Evolutionary conservation across 805 yeast species (phyloP).

Genomic region (Wickerhamomyces mucosus): DNA sequence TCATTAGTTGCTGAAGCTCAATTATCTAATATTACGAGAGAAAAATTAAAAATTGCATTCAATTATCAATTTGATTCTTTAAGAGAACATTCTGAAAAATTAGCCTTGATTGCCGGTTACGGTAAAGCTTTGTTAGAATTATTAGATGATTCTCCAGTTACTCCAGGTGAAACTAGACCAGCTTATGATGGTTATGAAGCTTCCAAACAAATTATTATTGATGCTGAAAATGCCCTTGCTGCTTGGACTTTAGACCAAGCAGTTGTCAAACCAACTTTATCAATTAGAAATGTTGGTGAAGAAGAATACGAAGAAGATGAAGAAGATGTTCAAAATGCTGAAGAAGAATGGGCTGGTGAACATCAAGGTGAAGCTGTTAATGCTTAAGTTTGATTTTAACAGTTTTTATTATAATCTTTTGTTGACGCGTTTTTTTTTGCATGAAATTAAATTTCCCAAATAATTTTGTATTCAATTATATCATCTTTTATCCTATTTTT

Average conservation of each 20-base stretch:
- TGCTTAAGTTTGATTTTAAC: too few species aligned
- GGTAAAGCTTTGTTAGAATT: slow-evolving; percentile 81
- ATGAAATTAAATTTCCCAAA: too few species aligned
- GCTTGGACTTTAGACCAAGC: slow-evolving; percentile 81
- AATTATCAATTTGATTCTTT: slow-evolving; percentile 78
- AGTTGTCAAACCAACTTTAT: slow-evolving; percentile 72
- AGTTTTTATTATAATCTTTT: not conserved
- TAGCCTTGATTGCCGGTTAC: slow-evolving; percentile 80
- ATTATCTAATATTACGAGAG: slow-evolving; percentile 80
- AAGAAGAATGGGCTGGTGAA: slow-evolving; percentile 43
- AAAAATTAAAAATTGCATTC: slow-evolving; percentile 76
- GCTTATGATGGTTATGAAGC: slow-evolving; percentile 87
- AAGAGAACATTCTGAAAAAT: slow-evolving; percentile 78
- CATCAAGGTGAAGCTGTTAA: slow-evolving; percentile 17
- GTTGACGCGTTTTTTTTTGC: not conserved
- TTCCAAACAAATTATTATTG: slow-evolving; percentile 78
- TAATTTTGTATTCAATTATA: too few species aligned
- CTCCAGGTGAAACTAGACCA: slow-evolving; percentile 89
- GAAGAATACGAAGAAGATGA: slow-evolving; percentile 39
- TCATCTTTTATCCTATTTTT: too few species aligned
- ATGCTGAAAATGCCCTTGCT: slow-evolving; percentile 75
- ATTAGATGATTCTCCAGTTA: slow-evolving; percentile 76
- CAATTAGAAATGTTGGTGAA: slow-evolving; percentile 49
- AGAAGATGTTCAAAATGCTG: slow-evolving; percentile 42
- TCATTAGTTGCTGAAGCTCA: slow-evolving; percentile 89